Base-by-base conservation (phyloP, 371 early-diverging fungal species). In the Mucor indicus region DNA sequence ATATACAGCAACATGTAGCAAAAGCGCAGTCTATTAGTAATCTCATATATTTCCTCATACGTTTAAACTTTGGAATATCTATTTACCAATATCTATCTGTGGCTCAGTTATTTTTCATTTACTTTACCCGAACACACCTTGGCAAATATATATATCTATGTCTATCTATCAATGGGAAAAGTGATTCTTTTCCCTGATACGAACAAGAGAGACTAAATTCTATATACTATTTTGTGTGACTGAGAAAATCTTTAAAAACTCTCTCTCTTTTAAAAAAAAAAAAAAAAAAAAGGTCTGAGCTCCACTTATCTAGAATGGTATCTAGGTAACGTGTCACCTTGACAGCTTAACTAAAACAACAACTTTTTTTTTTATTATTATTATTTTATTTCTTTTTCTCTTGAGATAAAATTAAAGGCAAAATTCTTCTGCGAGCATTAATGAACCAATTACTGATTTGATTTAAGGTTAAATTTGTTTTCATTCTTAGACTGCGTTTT, bases 371-470 rank as follows among this genome's bases (percentile, higher is more conserved):
- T 35, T 19, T 17, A 3, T 1, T 44, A 20, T 23, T 1, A 17
- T 33, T 8, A n/a, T 35, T 44, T 21, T 6, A 7, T 6, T 2
- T 21, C 16, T 23, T 15, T 47, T 47, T 13, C n/a, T 20, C 9
- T 29, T 27, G 24, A 19, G 55, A 48, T 27, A 53, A 15, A 19
- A 65, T 60, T n/a, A 53, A 60, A 25, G 72, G 73, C 29, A 79
- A 24, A 15, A 71, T 67, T 29, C 89, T 70, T 47, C 89, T 54
- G 3, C 91, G 49, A 0, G 89, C 88, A 69, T 89, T 88, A 41
- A 91, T 86, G 55, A 89, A 91, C 89, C 89, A 89, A 53, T 89
- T 86, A 38, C 84, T 87, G 38, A 89, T 81, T 59, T 91, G 91
- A 40, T 76, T 79, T 44, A 81, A 49, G 2, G 70, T 79, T 22